Evolutionary conservation across 345 rosid species (phyloP).

Genomic region (Adansonia digitata): DNA sequence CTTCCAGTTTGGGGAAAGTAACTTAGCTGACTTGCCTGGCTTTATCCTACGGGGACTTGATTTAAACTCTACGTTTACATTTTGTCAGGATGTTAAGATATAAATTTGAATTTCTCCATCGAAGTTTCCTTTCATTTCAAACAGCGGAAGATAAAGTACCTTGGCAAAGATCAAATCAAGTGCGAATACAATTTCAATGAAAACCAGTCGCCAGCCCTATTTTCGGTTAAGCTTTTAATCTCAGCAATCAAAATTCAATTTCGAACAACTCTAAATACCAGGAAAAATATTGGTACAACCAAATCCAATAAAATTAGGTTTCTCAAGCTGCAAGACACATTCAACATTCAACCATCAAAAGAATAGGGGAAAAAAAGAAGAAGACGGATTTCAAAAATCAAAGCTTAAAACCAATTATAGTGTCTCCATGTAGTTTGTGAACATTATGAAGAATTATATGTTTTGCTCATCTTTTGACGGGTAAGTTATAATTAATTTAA

Average conservation of each 20-base stretch:
- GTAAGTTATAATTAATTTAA: background rate
- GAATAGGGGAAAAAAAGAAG: too few relatives aligned
- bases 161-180: background rate
- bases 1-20: background rate
- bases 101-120: background rate
- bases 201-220: too few relatives aligned
- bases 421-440: conserved; percentile 6
- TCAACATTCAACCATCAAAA: background rate
- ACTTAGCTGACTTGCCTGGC: background rate
- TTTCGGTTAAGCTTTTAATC: too few relatives aligned
- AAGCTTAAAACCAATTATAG: background rate
- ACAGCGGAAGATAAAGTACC: too few relatives aligned
- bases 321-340: background rate
- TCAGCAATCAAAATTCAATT: too few relatives aligned
- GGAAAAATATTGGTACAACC: too few relatives aligned
- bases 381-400: background rate
- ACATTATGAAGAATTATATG: background rate
- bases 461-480: conserved; percentile 3
- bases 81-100: background rate
- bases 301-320: too few relatives aligned
- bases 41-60: background rate
- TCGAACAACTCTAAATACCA: too few relatives aligned
- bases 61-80: background rate
- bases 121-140: too few relatives aligned
- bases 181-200: background rate